phyloP scores from a whole-genome alignment of 2,329 filamentous ascomycete genomes.

The Penicillium sp. region DNA sequence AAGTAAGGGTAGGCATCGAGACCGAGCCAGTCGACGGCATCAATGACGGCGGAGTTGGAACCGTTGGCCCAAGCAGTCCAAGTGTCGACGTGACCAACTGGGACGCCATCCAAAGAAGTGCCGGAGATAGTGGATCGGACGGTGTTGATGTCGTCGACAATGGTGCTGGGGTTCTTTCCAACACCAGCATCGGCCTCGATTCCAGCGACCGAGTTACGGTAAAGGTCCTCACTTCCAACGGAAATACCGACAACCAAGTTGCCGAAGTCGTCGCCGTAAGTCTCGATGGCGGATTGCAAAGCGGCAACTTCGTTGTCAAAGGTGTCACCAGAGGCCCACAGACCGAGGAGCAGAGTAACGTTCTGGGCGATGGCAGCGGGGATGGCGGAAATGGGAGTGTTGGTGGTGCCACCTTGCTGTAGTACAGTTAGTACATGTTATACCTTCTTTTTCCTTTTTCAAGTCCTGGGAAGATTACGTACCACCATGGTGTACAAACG shows the following conservation, averaged over 20 bases:
- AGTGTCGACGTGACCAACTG: constrained; percentile 83
- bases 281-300: constrained; percentile 62
- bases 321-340: constrained; percentile 67
- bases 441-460: neutral
- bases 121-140: constrained; percentile 61
- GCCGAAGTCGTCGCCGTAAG: constrained; percentile 62
- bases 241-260: constrained; percentile 70
- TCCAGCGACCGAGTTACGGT: constrained; percentile 71
- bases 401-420: constrained; percentile 52
- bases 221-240: constrained; percentile 81
- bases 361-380: constrained; percentile 77
- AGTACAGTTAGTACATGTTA: constrained; percentile 7
- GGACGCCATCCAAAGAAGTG: constrained; percentile 51
- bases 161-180: constrained; percentile 59
- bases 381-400: constrained; percentile 66
- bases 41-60: constrained; percentile 66
- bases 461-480: neutral
- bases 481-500: constrained; percentile 61
- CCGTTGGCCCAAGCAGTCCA: constrained; percentile 76
- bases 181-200: constrained; percentile 58
- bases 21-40: constrained; percentile 72
- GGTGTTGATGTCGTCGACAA: constrained; percentile 68
- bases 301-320: constrained; percentile 73
- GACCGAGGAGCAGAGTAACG: constrained; percentile 72
- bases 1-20: constrained; percentile 84